Evolutionary conservation across 1,284 basidiomycete genomes (phyloP), one percentile per base, ranked within the genome.

Genomic region (Ganoderma multipileum): DNA sequence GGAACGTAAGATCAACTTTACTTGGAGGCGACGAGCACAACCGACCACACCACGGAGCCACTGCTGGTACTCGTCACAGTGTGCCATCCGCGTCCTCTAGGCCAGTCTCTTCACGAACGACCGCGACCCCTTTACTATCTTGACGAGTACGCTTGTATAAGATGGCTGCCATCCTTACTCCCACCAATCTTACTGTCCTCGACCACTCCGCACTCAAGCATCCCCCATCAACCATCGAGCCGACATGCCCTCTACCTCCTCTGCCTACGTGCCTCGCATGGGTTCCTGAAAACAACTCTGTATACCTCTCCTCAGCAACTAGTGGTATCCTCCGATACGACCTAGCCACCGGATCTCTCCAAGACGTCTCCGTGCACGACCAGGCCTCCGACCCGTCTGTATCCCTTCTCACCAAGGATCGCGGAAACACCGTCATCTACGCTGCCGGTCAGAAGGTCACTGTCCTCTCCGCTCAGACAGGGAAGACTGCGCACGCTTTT

Each of bases 391-490:
- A 78, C 28, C 62, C 74, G 0, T 80, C 87, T 33, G 76, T 82
- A 1, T 80, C 83, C 62, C 75, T 91, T 12, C 75, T 82, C 12
- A 80, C 79, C 64, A 87, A 84, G 74, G 84, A 86, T 68, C 84
- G 82, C 58, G 79, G 79, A 20, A 74, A 60, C 67, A 83, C 80
- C 2, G 71, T 91, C 63, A 81, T 90, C 66, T 85, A 87, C 70
- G 82, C 82, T 55, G 78, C 78, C 33, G 83, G 77, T 16, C 80
- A 87, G 73, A 84, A 84, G 60, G 85, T 95, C 66, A 85, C 90
- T 76, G 79, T 92, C 50, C 84, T 94, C 66, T 87, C 91, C 70
- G 87, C 84, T 30, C 75, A 81, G n/a, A 81, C 85, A 2, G 84
- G 86, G 18, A 85, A 83, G 70, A 79, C 90, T 47, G 76, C 82